phyloP scores from a whole-genome alignment of 2,329 filamentous ascomycete genomes.

The Pseudocercospora cruenta region DNA sequence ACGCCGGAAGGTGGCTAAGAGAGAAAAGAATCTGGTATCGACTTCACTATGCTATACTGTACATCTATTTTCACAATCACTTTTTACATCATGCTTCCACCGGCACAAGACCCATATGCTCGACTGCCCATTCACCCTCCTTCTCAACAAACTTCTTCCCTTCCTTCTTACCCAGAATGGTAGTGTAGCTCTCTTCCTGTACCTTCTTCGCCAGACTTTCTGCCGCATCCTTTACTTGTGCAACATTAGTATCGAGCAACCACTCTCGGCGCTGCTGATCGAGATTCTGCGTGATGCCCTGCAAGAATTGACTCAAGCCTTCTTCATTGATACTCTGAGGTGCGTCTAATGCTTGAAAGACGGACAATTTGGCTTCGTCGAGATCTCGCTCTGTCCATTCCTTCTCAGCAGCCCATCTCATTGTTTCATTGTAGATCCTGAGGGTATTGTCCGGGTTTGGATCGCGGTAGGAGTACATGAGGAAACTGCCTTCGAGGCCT shows the following conservation, averaged over 20 bases:
- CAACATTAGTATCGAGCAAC: conserved; percentile 80
- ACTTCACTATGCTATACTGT: not conserved
- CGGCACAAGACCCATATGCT: conserved; percentile 63
- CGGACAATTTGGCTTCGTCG: conserved; percentile 92
- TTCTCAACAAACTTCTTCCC: conserved; percentile 72
- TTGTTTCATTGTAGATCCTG: conserved; percentile 79
- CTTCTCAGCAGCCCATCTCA: conserved; percentile 79
- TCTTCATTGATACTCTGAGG: conserved; percentile 85
- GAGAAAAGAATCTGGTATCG: not conserved
- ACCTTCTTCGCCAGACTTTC: conserved; percentile 69
- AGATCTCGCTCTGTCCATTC: conserved; percentile 82
- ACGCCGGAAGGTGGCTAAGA: not conserved
- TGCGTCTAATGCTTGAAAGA: conserved; percentile 91
- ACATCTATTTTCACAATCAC: not conserved
- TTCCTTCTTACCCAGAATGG: conserved; percentile 72
- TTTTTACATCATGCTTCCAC: not conserved
- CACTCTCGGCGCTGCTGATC: conserved; percentile 80
- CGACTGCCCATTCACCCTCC: conserved; percentile 67
- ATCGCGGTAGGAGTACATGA: conserved; percentile 95
- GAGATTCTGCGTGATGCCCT: conserved; percentile 86
- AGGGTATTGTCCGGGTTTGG: conserved; percentile 91
- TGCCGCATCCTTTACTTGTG: conserved; percentile 79
- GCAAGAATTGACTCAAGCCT: conserved; percentile 83
- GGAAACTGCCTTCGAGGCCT: conserved; percentile 81
- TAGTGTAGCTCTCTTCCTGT: conserved; percentile 64